Conservation (phyloP, 106 monocot species). For the Dendrobium nobile region DNA sequence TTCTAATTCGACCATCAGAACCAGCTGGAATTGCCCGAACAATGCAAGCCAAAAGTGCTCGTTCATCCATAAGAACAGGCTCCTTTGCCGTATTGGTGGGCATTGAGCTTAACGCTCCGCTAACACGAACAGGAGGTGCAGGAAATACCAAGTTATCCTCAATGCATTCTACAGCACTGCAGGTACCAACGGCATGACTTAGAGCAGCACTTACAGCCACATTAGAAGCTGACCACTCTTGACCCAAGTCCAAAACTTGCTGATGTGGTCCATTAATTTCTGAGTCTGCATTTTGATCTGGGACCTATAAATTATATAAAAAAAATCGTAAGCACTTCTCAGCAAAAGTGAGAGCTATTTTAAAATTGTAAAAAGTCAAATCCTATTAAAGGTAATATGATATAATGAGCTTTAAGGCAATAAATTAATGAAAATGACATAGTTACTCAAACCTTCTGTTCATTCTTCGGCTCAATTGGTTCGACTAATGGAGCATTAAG, state of each 20-base stretch:
- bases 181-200: constrained; percentile 14
- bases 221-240: constrained; percentile 19
- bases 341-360: not conserved
- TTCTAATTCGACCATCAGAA: constrained; percentile 62
- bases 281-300: constrained; percentile 19
- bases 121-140: constrained; percentile 23
- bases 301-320: constrained; percentile 17
- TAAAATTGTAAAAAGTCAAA: not conserved
- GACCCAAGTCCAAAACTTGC: constrained; percentile 16
- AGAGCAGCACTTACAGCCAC: constrained; percentile 12
- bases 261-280: constrained; percentile 14
- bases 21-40: constrained; percentile 90
- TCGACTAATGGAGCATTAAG: constrained; percentile 26
- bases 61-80: constrained; percentile 73
- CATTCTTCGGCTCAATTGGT: constrained; percentile 25
- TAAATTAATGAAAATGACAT: not conserved
- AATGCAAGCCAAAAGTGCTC: constrained; percentile 89
- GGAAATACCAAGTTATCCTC: constrained; percentile 3
- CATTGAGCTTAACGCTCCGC: constrained; percentile 11
- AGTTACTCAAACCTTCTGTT: constrained; percentile 29
- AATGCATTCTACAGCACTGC: constrained; percentile 23
- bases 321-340: not conserved
- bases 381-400: not conserved
- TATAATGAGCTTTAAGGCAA: not conserved
- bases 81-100: constrained; percentile 20